Conservation (phyloP, 768 basidiomycete genomes). For the Tricholoma hemisulphureum region DNA sequence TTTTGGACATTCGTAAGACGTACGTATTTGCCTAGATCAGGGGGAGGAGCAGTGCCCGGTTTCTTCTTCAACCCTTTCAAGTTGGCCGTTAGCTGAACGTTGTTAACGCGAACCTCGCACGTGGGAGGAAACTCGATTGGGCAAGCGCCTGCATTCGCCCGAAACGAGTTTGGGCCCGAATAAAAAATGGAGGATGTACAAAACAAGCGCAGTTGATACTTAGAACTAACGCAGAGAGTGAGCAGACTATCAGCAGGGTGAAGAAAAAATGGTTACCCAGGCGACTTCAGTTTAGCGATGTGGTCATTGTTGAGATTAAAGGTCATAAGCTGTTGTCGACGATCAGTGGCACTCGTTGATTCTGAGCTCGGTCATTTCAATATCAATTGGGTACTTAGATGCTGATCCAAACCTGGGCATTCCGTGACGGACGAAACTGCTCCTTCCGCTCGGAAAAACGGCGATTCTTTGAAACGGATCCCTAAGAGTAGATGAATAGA, state of each 20-base stretch:
- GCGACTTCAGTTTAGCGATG: slow-evolving; percentile 52
- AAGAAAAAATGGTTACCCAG: slow-evolving; percentile 43
- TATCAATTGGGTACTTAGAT: background rate
- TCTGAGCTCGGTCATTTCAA: slow-evolving; percentile 41
- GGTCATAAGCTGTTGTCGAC: slow-evolving; percentile 56
- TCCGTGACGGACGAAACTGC: slow-evolving; percentile 63
- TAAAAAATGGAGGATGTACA: slow-evolving; percentile 85
- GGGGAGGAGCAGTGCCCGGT: slow-evolving; percentile 90
- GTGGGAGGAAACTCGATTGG: slow-evolving; percentile 90
- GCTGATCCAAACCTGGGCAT: slow-evolving; percentile 67
- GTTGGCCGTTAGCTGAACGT: slow-evolving; percentile 63
- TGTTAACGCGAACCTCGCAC: slow-evolving; percentile 88
- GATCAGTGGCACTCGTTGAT: slow-evolving; percentile 75
- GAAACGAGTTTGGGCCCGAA: slow-evolving; percentile 50
- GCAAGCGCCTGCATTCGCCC: slow-evolving; percentile 53
- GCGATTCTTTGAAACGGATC: slow-evolving; percentile 77
- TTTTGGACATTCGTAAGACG: slow-evolving; percentile 48
- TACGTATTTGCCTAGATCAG: slow-evolving; percentile 54
- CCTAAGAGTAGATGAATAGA: slow-evolving; percentile 34
- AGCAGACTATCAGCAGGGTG: slow-evolving; percentile 7
- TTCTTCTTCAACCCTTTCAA: slow-evolving; percentile 94
- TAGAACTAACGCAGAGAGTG: slow-evolving; percentile 41
- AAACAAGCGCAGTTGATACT: slow-evolving; percentile 81
- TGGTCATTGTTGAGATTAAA: slow-evolving; percentile 73
- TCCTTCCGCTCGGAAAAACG: slow-evolving; percentile 72